phyloP scores from a whole-genome alignment of 257 asterid species.

The Rauvolfia tetraphylla region DNA sequence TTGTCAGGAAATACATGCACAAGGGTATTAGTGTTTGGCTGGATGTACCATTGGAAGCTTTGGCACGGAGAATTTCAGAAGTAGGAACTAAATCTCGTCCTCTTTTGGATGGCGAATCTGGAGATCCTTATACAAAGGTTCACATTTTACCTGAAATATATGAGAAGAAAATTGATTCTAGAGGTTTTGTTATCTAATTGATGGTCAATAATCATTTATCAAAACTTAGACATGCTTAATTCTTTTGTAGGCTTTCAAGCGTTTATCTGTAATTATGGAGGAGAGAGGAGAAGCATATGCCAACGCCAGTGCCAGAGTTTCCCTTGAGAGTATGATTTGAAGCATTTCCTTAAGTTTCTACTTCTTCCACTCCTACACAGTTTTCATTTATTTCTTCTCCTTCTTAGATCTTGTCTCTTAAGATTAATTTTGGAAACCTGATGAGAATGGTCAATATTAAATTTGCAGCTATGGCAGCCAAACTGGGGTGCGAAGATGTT shows the following conservation, averaged over 20 bases:
- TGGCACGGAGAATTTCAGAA: slow-evolving; percentile 71
- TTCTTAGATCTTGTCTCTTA: background rate
- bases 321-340: slow-evolving; percentile 58
- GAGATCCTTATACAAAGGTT: slow-evolving; percentile 73
- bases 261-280: slow-evolving; percentile 53
- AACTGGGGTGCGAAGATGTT: slow-evolving; percentile 59
- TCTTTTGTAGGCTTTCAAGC: slow-evolving; percentile 58
- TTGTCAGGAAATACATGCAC: slow-evolving; percentile 72
- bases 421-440: background rate
- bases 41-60: slow-evolving; percentile 88
- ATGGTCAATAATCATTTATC: background rate
- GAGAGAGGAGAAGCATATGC: slow-evolving; percentile 82
- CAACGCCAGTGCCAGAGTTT: slow-evolving; percentile 66
- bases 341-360: background rate
- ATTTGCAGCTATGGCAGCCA: slow-evolving; percentile 51
- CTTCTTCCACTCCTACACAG: background rate
- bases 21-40: slow-evolving; percentile 87
- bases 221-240: background rate
- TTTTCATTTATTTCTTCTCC: background rate
- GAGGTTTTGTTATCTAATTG: background rate
- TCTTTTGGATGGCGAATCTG: slow-evolving; percentile 60
- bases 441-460: slow-evolving; percentile 3
- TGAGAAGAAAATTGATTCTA: background rate
- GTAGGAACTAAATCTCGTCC: slow-evolving; percentile 84
- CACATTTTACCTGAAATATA: background rate